These are phyloP conservation scores for Pseudophaeomoniella oleicola DNA, from an alignment of 2,329 filamentous ascomycete species.

Conservation along the genomic window DNA sequence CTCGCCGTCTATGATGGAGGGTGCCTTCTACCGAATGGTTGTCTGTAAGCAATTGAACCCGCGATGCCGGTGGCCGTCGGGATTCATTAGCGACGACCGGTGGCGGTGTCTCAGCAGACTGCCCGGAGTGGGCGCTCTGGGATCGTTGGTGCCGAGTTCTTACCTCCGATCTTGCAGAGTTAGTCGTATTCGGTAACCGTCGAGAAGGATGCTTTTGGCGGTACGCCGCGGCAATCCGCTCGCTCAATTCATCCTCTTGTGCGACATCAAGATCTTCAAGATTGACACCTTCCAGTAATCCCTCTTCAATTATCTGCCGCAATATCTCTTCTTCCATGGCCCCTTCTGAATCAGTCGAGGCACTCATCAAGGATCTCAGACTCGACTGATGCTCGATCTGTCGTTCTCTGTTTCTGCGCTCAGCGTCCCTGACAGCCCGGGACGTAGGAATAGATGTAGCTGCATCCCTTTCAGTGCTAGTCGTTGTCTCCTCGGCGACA, in stretches of 20 bases:
- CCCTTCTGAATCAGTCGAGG: slow-evolving; percentile 41
- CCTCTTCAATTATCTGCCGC: slow-evolving; percentile 76
- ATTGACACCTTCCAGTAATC: slow-evolving; percentile 75
- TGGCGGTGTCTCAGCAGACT: background rate
- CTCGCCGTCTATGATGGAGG: slow-evolving; percentile 9
- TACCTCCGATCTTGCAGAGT: background rate
- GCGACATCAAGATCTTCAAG: slow-evolving; percentile 70
- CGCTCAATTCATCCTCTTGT: slow-evolving; percentile 80
- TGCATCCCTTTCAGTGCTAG: slow-evolving; percentile 4
- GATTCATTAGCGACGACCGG: background rate
- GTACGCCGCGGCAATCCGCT: slow-evolving; percentile 81
- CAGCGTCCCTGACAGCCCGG: slow-evolving; percentile 9
- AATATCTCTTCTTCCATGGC: slow-evolving; percentile 75
- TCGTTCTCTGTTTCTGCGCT: slow-evolving; percentile 25
- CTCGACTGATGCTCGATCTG: slow-evolving; percentile 83
- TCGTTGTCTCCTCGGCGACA: slow-evolving; percentile 10
- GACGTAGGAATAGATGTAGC: slow-evolving; percentile 2
- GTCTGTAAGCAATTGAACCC: slow-evolving; percentile 13
- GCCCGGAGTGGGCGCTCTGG: slow-evolving; percentile 2
- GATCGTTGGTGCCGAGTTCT: slow-evolving; percentile 2
- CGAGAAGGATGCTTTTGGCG: slow-evolving; percentile 48
- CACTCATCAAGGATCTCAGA: slow-evolving; percentile 67
- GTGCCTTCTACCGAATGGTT: background rate
- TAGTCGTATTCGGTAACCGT: background rate
- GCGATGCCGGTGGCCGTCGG: slow-evolving; percentile 5